Percentiles rank a stretch among this genome's conserved stretches.
These are phyloP conservation scores for Lodderomyces beijingensis DNA, from an alignment of 1,139 yeast species.

Conservation along the genomic window DNA sequence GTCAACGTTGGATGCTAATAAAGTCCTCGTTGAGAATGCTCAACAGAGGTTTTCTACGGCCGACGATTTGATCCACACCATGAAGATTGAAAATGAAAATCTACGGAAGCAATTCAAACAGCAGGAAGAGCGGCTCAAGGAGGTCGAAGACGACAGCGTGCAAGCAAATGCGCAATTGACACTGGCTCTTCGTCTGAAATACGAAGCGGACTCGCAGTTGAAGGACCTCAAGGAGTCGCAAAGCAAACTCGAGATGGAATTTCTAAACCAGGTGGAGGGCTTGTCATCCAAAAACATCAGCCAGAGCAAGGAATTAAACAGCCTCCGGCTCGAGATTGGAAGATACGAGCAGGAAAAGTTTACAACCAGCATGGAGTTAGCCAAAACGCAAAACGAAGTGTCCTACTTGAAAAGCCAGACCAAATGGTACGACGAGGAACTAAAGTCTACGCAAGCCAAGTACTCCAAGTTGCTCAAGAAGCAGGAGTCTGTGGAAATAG, in stretches of 20 bases:
- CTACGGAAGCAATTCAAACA: constrained; percentile 19
- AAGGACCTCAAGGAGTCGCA: constrained; percentile 9
- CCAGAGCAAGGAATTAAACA: constrained; percentile 34
- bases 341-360: constrained; percentile 34
- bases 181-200: constrained; percentile 7
- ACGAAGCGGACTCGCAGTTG: constrained; percentile 8
- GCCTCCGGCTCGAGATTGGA: constrained; percentile 35
- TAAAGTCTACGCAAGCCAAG: constrained; percentile 32
- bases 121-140: constrained; percentile 14
- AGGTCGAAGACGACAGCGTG: constrained; percentile 13
- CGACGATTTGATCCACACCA: constrained; percentile 16
- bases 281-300: constrained; percentile 49
- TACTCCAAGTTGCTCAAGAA: constrained; percentile 38
- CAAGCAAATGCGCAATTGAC: constrained; percentile 6
- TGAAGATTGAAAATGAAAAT: constrained; percentile 20
- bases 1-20: constrained; percentile 3
- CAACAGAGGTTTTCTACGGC: constrained; percentile 3
- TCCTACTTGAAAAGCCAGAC: constrained; percentile 34
- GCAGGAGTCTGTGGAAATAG: constrained; percentile 34
- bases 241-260: constrained; percentile 9
- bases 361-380: constrained; percentile 37
- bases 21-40: constrained; percentile 10
- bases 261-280: constrained; percentile 33
- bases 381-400: constrained; percentile 36
- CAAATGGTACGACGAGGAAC: constrained; percentile 48